Base-by-base conservation (phyloP, 805 yeast species). In the Naumovozyma castellii region DNA sequence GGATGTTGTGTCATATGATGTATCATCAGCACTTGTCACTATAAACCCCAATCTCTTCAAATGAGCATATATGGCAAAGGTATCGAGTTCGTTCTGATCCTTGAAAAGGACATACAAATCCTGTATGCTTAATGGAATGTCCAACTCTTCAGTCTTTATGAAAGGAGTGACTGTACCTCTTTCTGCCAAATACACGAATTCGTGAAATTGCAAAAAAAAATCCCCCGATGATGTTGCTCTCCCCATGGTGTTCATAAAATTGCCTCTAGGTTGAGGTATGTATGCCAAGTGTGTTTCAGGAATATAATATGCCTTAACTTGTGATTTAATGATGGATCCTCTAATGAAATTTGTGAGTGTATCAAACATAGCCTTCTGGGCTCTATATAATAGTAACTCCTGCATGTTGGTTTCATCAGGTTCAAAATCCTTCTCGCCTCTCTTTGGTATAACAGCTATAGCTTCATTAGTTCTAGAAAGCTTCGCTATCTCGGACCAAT, bases 371-470 rank as follows among this genome's bases (percentile, higher is more conserved):
- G 80, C 77, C 22, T 71, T 61, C 39, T 84, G 65, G 9, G 90
- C 76, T 18, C 66, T 66, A 9, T 64, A 61, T 3, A 88, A 65
- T 14, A 65, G 57, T 3, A 54, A 43, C 3, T 51, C 56, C 55
- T 84, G 92, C 4, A 65, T 54, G 4, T 52, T 49, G 0, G 87
- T 78, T 0, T 84, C 86, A 54, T 81, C 90, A 0, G 94, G 95
- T 43, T 78, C 94, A 48, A 77, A 83, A 48, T 84, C 95, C 56
- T 88, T 88, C 42, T 78, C 87, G 2, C 95, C 95, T 44, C 90
- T 65, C 47, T 77, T 81, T 2, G 88, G 88, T 1, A 79, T 41
- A 27, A 43, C 29, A 18, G 56, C 42, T 1, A 55, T 33, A 2
- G 51, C 43, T 2, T 42, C 38, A 17, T 43, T 44, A 4, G 43